phyloP scores from a whole-genome alignment of 768 basidiomycete species.

The Termitomyces sp. region DNA sequence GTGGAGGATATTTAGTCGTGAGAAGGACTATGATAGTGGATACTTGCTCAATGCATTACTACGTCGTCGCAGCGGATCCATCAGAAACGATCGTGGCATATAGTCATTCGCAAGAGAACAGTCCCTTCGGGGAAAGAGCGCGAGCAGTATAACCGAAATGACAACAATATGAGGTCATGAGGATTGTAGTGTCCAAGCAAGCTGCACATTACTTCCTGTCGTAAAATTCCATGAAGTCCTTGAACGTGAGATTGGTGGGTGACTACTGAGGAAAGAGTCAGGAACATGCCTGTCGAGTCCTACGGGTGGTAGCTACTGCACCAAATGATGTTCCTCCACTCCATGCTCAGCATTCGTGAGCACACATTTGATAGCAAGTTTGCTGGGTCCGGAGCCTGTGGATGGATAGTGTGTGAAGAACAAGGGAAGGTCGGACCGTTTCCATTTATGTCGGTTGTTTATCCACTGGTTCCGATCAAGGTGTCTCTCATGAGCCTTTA shows the following conservation, averaged over 20 bases:
- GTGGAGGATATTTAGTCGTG: no score
- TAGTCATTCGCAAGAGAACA: background rate
- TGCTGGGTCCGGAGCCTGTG: background rate
- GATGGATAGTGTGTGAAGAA: background rate
- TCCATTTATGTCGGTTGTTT: no score
- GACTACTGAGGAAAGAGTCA: background rate
- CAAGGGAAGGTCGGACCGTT: background rate
- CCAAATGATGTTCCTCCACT: background rate
- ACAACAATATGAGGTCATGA: background rate
- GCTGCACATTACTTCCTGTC: background rate
- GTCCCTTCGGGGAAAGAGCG: background rate
- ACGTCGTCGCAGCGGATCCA: background rate
- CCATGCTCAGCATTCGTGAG: background rate
- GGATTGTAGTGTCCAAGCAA: background rate
- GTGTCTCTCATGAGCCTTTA: background rate
- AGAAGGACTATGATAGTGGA: background rate
- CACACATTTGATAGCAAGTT: background rate
- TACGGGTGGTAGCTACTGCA: background rate
- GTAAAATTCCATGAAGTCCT: background rate
- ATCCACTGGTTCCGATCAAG: no score
- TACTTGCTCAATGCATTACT: background rate
- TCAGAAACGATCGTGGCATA: slow-evolving; percentile 1
- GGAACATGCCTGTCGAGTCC: background rate
- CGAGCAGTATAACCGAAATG: background rate
- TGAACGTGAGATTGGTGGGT: background rate